Evolutionary conservation across 371 early-diverging fungal genomes (phyloP).

Genomic region (Syncephalastrum sp.): DNA sequence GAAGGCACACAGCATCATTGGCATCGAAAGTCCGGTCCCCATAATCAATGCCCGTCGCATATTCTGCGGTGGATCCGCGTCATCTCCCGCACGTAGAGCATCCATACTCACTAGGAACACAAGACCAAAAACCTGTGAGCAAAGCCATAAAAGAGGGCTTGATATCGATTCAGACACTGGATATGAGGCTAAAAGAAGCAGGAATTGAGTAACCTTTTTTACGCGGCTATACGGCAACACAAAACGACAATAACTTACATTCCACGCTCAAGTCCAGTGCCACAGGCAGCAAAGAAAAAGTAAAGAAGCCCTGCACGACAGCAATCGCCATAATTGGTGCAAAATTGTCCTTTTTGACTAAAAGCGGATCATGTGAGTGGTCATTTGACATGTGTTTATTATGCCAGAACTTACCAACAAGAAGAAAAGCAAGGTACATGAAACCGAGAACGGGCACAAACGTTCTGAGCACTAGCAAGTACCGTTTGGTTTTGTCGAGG

Average conservation of each 20-base stretch:
- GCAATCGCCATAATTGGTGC: slow-evolving; percentile 25
- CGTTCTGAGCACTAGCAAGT: slow-evolving; percentile 37
- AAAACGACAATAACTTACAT: slow-evolving; percentile 22
- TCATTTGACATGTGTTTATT: background rate
- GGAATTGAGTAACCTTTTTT: background rate
- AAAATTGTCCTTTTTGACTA: slow-evolving; percentile 38
- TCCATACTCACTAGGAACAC: slow-evolving; percentile 34
- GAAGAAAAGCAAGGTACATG: slow-evolving; percentile 48
- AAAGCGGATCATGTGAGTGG: background rate
- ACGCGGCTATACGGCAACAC: background rate
- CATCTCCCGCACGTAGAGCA: slow-evolving; percentile 27
- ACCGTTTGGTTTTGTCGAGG: slow-evolving; percentile 50
- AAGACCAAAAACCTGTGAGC: slow-evolving; percentile 38
- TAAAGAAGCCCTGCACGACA: slow-evolving; percentile 39
- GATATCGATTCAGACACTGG: slow-evolving; percentile 46
- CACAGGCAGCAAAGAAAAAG: slow-evolving; percentile 42
- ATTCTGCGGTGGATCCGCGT: slow-evolving; percentile 27
- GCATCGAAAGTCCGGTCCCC: slow-evolving; percentile 29
- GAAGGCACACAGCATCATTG: slow-evolving; percentile 23
- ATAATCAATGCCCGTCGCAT: slow-evolving; percentile 35
- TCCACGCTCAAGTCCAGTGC: slow-evolving; percentile 46
- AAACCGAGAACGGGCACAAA: slow-evolving; percentile 51
- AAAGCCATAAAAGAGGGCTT: slow-evolving; percentile 42
- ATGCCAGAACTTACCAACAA: slow-evolving; percentile 40
- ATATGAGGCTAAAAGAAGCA: slow-evolving; percentile 24